These are phyloP conservation scores for Lecanosticta acicola DNA, from an alignment of 2,329 filamentous ascomycete genomes.

Conservation along the genomic window DNA sequence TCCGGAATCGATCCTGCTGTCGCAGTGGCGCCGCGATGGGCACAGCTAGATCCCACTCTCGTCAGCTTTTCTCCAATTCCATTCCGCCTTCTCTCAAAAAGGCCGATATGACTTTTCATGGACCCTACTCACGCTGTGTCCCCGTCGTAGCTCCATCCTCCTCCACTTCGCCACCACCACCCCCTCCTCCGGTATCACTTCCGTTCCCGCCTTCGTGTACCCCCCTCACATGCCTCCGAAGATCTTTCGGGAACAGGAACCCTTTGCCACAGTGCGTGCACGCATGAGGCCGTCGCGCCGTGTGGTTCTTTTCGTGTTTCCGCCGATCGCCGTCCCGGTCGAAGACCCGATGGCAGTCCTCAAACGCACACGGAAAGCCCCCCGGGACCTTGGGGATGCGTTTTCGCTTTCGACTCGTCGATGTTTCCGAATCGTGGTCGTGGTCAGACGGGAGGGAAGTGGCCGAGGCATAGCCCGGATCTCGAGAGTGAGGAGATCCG, in stretches of 20 bases:
- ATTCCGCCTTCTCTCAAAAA: too few relatives aligned
- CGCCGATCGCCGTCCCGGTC: constrained; percentile 15
- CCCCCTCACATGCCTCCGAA: constrained; percentile 11
- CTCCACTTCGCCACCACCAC: not conserved
- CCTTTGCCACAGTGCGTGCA: constrained; percentile 10
- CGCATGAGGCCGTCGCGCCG: constrained; percentile 7
- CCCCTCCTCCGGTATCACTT: not conserved
- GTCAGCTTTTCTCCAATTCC: too few relatives aligned
- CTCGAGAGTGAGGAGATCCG: constrained; percentile 8
- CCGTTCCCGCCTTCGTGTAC: not conserved
- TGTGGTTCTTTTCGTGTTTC: constrained; percentile 18
- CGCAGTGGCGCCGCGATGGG: not conserved
- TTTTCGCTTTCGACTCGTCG: constrained; percentile 12
- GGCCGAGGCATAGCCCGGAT: constrained; percentile 11
- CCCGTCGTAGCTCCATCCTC: too few relatives aligned
- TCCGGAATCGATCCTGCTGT: not conserved
- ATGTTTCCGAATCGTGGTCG: constrained; percentile 8
- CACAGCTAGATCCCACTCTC: too few relatives aligned
- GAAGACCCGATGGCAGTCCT: constrained; percentile 11
- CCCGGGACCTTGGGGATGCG: constrained; percentile 14
- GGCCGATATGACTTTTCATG: too few relatives aligned
- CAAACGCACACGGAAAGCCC: constrained; percentile 7
- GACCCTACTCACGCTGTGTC: constrained; percentile 1
- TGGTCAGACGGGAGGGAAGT: constrained; percentile 10
- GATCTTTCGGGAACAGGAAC: constrained; percentile 16